Evolutionary conservation across 2,329 filamentous ascomycete genomes (phyloP).

Genomic region (Penicillium italicum): DNA sequence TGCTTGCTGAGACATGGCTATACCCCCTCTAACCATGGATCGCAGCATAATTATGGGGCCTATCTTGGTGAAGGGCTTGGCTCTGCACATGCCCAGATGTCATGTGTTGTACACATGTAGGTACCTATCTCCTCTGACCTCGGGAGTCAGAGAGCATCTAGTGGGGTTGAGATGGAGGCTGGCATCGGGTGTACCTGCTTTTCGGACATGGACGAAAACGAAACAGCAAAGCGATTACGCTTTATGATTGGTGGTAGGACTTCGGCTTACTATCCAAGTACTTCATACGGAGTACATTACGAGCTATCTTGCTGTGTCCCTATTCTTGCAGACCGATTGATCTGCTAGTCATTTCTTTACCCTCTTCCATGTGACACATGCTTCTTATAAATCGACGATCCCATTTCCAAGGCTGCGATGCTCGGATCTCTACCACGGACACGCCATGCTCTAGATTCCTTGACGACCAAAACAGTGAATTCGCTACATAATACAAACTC

Average conservation of each 20-base stretch:
- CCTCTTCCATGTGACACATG: not conserved
- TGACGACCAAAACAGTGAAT: slow-evolving; percentile 3
- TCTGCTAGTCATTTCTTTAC: not conserved
- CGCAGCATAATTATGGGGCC: not conserved
- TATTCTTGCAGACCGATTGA: not conserved
- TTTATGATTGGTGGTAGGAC: not conserved
- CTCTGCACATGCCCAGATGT: not conserved
- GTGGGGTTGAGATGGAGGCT: not conserved
- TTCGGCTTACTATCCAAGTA: not conserved
- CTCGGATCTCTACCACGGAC: not conserved
- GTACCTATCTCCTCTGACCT: not conserved
- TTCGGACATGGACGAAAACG: not conserved
- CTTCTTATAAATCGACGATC: not conserved
- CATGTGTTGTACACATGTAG: too few species aligned
- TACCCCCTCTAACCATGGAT: not conserved
- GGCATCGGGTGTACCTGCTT: not conserved
- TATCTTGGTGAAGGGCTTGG: not conserved
- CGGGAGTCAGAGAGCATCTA: not conserved
- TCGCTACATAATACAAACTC: slow-evolving; percentile 16
- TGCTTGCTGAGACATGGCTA: not conserved
- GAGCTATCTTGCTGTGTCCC: not conserved
- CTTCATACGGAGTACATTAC: too few species aligned
- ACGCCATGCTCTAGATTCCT: not conserved
- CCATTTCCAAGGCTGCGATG: not conserved
- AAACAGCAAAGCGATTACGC: not conserved